Conservation (phyloP, 2,329 filamentous ascomycete genomes). For the Orbilia quercus region DNA sequence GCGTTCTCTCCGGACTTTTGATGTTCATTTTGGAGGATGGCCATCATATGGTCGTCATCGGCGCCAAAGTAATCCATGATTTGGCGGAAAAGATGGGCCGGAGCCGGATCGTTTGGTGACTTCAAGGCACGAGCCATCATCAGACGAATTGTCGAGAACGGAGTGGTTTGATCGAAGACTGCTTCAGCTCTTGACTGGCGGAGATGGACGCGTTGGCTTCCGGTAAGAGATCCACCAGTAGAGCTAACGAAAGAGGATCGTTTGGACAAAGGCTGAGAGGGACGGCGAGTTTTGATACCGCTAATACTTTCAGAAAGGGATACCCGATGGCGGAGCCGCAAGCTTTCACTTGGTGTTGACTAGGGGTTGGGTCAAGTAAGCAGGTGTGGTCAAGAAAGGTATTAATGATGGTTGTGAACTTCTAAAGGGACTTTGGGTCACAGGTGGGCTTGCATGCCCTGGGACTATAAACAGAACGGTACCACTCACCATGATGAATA, state of each 20-base stretch:
- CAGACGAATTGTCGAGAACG: conserved; percentile 47
- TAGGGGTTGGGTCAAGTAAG: not conserved
- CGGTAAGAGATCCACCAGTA: conserved; percentile 20
- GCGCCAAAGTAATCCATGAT: conserved; percentile 51
- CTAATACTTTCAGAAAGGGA: conserved; percentile 35
- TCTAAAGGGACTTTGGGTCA: too few species aligned
- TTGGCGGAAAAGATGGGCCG: conserved; percentile 37
- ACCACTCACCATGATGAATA: conserved; percentile 9
- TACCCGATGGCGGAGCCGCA: conserved; percentile 26
- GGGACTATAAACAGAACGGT: not conserved
- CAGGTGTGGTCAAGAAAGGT: not conserved
- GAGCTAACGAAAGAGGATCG: conserved; percentile 29
- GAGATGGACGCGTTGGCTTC: conserved; percentile 35
- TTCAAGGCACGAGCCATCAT: conserved; percentile 44
- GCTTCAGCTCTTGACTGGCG: conserved; percentile 44
- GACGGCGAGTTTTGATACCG: not conserved
- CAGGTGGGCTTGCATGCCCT: too few species aligned
- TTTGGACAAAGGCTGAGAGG: conserved; percentile 33
- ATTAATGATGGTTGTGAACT: too few species aligned
- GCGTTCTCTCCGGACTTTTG: conserved; percentile 21
- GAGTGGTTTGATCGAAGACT: conserved; percentile 43
- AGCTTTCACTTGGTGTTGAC: conserved; percentile 24
- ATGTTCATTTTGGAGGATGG: conserved; percentile 21
- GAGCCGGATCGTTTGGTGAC: conserved; percentile 31
- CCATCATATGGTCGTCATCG: conserved; percentile 37